These are phyloP conservation scores for Capillidium heterosporum DNA, from an alignment of 371 early-diverging fungal species.

Conservation along the genomic window DNA sequence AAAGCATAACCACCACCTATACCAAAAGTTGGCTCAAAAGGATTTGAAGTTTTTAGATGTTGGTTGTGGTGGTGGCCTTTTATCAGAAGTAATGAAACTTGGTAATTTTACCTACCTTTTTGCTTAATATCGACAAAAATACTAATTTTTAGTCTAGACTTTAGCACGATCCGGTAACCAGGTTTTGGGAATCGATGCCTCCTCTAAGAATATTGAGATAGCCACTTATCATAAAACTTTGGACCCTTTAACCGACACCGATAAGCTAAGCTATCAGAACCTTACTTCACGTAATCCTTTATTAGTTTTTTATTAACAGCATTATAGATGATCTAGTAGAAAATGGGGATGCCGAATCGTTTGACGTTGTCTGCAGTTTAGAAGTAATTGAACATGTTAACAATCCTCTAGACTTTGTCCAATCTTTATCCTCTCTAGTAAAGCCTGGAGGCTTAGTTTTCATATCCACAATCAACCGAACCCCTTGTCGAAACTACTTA, in stretches of 20 bases:
- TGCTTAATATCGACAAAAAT: too few species aligned
- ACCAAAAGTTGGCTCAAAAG: conserved; percentile 24
- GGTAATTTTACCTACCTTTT: background rate
- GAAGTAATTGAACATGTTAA: conserved; percentile 90
- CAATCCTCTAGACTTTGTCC: conserved; percentile 49
- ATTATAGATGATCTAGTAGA: conserved; percentile 1
- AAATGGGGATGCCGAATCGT: conserved; percentile 16
- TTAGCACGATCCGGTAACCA: conserved; percentile 64
- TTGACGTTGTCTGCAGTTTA: conserved; percentile 70
- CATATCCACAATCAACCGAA: conserved; percentile 83
- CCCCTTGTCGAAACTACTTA: conserved; percentile 45
- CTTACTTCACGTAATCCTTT: conserved; percentile 39
- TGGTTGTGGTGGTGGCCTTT: conserved; percentile 88
- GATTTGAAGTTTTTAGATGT: conserved; percentile 66
- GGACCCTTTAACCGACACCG: conserved; percentile 37
- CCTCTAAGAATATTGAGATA: conserved; percentile 57
- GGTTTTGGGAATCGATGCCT: conserved; percentile 77
- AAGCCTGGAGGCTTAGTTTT: conserved; percentile 59
- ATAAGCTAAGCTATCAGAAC: conserved; percentile 39
- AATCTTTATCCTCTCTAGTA: conserved; percentile 35
- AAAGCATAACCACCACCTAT: conserved; percentile 5
- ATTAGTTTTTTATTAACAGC: background rate
- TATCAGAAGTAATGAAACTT: conserved; percentile 49
- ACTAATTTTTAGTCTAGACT: conserved; percentile 18
- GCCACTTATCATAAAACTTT: conserved; percentile 49